Conservation (phyloP, 1,284 basidiomycete species). For the Pseudozyma tsukubaensis region DNA sequence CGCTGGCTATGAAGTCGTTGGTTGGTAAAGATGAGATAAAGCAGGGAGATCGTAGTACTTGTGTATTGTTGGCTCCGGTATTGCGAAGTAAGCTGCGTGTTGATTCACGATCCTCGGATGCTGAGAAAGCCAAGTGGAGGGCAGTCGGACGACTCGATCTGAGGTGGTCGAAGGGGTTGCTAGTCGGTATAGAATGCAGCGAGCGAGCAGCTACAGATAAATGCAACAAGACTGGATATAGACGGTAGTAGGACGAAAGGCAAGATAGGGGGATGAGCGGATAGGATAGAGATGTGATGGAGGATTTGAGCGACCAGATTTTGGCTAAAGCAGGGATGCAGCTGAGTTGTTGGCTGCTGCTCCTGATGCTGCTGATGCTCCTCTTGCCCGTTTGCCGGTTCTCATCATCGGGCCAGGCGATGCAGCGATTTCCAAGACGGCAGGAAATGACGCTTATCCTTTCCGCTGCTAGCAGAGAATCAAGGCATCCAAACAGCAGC, state of each 20-base stretch:
- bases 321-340: conserved; percentile 7
- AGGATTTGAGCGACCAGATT: conserved; percentile 15
- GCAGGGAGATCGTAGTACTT: no score
- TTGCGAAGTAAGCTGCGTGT: not conserved
- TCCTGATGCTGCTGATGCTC: conserved; percentile 6
- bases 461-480: not conserved
- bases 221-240: not conserved
- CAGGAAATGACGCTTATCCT: not conserved
- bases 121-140: conserved; percentile 18
- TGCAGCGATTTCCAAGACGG: conserved; percentile 9
- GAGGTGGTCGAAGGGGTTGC: not conserved
- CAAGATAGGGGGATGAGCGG: not conserved
- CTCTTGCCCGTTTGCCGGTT: conserved; percentile 24
- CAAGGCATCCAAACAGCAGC: not conserved
- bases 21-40: no score
- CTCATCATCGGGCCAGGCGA: conserved; percentile 25
- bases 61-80: not conserved
- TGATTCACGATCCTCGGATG: not conserved
- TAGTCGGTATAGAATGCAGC: not conserved
- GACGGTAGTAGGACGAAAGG: not conserved
- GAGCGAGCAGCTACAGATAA: not conserved
- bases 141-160: conserved; percentile 13
- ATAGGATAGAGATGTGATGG: not conserved
- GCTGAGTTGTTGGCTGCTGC: not conserved
- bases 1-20: no score